phyloP scores from a whole-genome alignment of 2,329 filamentous ascomycete genomes.

The Aspergillus glaucus region DNA sequence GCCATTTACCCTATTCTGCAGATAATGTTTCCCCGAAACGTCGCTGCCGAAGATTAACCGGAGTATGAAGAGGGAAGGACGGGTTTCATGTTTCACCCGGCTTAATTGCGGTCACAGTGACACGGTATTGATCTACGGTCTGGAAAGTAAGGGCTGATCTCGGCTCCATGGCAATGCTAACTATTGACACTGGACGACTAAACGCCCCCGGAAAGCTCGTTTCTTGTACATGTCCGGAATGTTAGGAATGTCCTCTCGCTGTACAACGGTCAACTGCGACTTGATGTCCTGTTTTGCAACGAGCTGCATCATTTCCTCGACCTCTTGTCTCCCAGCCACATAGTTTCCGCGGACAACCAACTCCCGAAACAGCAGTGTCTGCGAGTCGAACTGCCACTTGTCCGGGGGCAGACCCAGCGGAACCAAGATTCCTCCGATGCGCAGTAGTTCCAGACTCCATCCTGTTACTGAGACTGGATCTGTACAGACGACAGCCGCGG shows the following conservation, averaged over 20 bases:
- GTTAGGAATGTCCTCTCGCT: conserved; percentile 1
- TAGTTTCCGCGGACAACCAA: conserved; percentile 5
- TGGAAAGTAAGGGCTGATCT: neutral
- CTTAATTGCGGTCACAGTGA: neutral
- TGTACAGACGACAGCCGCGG: conserved; percentile 6
- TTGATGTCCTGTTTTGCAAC: neutral
- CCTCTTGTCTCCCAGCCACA: conserved; percentile 1
- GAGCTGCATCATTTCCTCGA: conserved; percentile 6
- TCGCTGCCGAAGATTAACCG: neutral
- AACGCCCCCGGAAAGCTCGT: conserved; percentile 2
- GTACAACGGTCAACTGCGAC: conserved; percentile 4
- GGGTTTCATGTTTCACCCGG: neutral
- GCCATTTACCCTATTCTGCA: neutral
- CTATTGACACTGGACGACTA: conserved; percentile 1
- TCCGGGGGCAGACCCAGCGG: conserved; percentile 4
- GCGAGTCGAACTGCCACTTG: conserved; percentile 6
- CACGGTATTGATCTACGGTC: neutral
- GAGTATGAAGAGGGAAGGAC: neutral
- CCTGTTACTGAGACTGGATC: conserved; percentile 3
- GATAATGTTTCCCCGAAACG: neutral
- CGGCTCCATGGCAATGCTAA: neutral
- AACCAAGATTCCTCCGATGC: conserved; percentile 3
- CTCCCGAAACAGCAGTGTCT: conserved; percentile 4
- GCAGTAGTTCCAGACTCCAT: conserved; percentile 6
- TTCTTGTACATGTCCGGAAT: conserved; percentile 2